Conservation (phyloP, 2,329 filamentous ascomycete species). For the Tolypocladium inflatum region DNA sequence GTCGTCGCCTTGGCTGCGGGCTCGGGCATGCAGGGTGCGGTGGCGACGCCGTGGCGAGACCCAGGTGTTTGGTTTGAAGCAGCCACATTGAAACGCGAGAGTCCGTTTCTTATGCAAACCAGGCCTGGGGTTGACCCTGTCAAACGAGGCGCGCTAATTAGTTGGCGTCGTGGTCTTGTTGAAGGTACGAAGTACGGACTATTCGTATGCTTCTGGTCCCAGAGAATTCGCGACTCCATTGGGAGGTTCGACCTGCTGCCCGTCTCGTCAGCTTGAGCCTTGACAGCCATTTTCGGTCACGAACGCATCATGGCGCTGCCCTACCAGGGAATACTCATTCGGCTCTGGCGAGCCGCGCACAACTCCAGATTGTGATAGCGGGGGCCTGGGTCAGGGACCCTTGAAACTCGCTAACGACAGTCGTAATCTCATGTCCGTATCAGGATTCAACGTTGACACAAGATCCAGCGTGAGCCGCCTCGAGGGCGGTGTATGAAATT, state of each 20-base stretch:
- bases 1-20: background rate
- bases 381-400: constrained; percentile 19
- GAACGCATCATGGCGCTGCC: background rate
- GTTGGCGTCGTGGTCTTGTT: background rate
- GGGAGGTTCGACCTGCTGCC: background rate
- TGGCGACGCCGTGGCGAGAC: constrained; percentile 5
- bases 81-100: constrained; percentile 17
- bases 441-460: constrained; percentile 22
- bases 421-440: constrained; percentile 39
- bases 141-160: background rate
- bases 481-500: constrained; percentile 3
- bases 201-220: background rate
- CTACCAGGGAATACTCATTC: background rate
- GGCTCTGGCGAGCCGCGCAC: background rate
- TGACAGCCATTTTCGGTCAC: background rate
- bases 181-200: too few relatives aligned
- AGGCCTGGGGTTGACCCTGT: background rate
- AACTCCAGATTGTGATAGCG: background rate
- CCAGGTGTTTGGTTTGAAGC: constrained; percentile 21
- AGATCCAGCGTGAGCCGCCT: constrained; percentile 2
- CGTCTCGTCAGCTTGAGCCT: background rate
- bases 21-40: constrained; percentile 1
- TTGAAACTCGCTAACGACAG: constrained; percentile 46
- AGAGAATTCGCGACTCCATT: background rate
- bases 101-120: constrained; percentile 7